phyloP scores from a whole-genome alignment of 2,329 filamentous ascomycete species.

The Talaromyces sp. region DNA sequence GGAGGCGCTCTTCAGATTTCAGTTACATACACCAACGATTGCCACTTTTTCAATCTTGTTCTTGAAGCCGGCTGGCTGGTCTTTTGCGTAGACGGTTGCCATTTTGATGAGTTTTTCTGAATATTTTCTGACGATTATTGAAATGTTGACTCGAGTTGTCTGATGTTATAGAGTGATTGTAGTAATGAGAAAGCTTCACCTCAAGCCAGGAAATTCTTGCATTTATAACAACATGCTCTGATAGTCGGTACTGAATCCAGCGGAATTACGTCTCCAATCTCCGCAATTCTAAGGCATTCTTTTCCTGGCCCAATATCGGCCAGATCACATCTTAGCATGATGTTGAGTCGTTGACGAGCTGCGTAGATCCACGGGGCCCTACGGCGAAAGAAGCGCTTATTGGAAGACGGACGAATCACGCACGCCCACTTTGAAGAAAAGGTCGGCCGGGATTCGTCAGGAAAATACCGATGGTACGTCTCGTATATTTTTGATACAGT shows the following conservation, averaged over 20 bases:
- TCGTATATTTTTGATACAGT: too few species aligned
- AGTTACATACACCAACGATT: background rate
- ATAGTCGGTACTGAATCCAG: background rate
- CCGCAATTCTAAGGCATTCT: too few species aligned
- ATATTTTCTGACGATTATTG: too few species aligned
- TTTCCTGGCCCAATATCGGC: too few species aligned
- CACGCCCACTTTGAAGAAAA: background rate
- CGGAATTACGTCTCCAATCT: background rate
- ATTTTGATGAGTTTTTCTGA: too few species aligned
- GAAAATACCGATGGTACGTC: background rate
- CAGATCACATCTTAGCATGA: background rate
- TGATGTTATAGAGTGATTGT: background rate
- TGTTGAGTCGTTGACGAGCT: background rate
- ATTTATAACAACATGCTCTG: too few species aligned
- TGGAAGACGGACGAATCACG: background rate
- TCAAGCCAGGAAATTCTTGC: background rate
- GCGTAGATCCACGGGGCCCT: background rate
- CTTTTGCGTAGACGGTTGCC: background rate
- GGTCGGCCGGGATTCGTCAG: background rate
- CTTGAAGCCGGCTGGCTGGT: background rate
- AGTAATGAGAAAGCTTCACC: background rate
- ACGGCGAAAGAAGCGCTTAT: background rate
- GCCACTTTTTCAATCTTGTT: background rate
- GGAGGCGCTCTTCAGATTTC: background rate
- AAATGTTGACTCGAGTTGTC: background rate